Evolutionary conservation across 1,284 basidiomycete species (phyloP), one percentile per base, ranked within the genome.

Genomic region (Nidula niveotomentosa): DNA sequence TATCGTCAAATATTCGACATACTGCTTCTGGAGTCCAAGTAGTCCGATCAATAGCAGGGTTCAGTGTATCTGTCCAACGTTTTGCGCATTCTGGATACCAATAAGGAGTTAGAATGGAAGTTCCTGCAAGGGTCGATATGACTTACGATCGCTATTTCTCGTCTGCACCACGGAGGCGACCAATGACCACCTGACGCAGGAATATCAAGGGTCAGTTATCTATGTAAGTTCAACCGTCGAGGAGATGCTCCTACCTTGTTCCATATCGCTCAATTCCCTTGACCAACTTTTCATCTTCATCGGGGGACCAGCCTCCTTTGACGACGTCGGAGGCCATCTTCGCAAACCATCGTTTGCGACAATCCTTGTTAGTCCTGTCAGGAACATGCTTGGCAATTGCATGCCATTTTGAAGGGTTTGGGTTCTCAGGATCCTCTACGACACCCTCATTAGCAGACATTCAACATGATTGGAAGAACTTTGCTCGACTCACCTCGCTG

Each of bases 251-350:
- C 63, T 59, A 80, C 79, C 77, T 74, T 57, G 77, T 81, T 8
- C 80, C 80, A 58, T 78, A 78, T 55, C 74, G 70, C 50, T 81
- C 76, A 41, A 83, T 80, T n/a, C 79, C 80, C 58, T 76, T 75
- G 46, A 80, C 73, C 12, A 83, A 70, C 37, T 76, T 74, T 64
- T 80, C 77, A 58, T 83, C 81, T 62, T 83, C 81, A 53, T 83
- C 80, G 17, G 79, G 76, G 10, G 80, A 75, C 81, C 81, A 83
- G 6, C 79, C 79, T 47, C 81, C 81, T 62, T 82, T 82, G 37
- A 80, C 77, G 30, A 82, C 78, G 61, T 79, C 77, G n/a, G 79
- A 77, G 55, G 79, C 79, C 80, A 82, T 82, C 69, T 81, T 81
- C 0, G 80, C 80, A 61, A 81, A 83, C 80, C 80, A 83, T 10